Percentiles rank a stretch among this genome's conserved stretches.
These are phyloP conservation scores for Lojkania enalia DNA, from an alignment of 2,329 filamentous ascomycete genomes.

Conservation along the genomic window DNA sequence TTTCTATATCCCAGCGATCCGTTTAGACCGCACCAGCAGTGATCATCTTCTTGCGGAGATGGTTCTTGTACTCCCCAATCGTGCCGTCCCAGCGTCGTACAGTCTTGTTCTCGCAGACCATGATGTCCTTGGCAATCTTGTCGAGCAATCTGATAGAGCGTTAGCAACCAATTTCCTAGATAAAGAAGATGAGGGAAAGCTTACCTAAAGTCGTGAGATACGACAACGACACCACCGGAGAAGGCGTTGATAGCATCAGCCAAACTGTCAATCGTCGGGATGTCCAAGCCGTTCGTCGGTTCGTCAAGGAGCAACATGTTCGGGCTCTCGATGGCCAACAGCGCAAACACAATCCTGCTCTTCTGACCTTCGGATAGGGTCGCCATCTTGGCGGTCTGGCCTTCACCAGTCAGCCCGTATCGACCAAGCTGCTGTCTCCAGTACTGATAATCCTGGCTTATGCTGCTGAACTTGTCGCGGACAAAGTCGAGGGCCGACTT, in stretches of 20 bases:
- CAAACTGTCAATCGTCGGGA: slow-evolving; percentile 95
- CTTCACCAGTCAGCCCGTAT: slow-evolving; percentile 90
- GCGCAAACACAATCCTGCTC: slow-evolving; percentile 95
- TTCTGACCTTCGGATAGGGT: slow-evolving; percentile 97
- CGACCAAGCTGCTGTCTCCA: slow-evolving; percentile 96
- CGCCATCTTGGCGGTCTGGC: slow-evolving; percentile 96
- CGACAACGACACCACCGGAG: slow-evolving; percentile 94
- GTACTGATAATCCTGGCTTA: slow-evolving; percentile 98
- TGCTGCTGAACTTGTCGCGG: slow-evolving; percentile 85
- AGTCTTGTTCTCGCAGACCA: slow-evolving; percentile 98
- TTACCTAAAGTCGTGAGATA: slow-evolving; percentile 98
- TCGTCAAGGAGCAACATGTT: slow-evolving; percentile 99
- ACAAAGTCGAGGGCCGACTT: slow-evolving; percentile 98
- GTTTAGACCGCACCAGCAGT: slow-evolving; percentile 77
- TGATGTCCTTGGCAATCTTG: slow-evolving; percentile 99
- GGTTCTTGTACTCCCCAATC: slow-evolving; percentile 96
- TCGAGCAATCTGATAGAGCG: slow-evolving; percentile 79
- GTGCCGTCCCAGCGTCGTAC: slow-evolving; percentile 85
- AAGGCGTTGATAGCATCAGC: slow-evolving; percentile 97
- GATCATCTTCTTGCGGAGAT: slow-evolving; percentile 99
- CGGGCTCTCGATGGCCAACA: slow-evolving; percentile 90
- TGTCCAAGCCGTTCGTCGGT: slow-evolving; percentile 99
- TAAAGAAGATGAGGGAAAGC: slow-evolving; percentile 31
- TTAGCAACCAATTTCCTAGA: slow-evolving; percentile 36
- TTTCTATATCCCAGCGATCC: slow-evolving; percentile 17